Percentiles rank a stretch among this genome's conserved stretches.
Conservation (phyloP, 2,329 filamentous ascomycete species). For the Thermothelomyces thermophilus region DNA sequence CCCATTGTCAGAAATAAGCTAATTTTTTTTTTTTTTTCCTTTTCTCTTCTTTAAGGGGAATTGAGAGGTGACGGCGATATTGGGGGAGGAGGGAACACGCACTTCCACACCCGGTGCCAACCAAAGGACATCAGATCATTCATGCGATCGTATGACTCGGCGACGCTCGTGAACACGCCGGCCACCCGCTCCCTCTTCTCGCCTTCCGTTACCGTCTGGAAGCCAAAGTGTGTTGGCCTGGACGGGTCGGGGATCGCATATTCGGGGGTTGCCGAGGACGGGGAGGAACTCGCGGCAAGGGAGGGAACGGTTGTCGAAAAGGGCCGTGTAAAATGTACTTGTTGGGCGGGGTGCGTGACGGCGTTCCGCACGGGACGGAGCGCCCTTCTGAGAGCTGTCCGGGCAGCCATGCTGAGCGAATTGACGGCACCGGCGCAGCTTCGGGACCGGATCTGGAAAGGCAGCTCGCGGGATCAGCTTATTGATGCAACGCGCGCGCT, state of each 20-base stretch:
- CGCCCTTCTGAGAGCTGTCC: conserved; percentile 19
- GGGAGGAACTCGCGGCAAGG: conserved; percentile 4
- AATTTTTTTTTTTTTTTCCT: too few relatives aligned
- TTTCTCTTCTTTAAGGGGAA: too few relatives aligned
- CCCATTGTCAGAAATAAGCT: not conserved
- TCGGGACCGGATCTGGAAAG: conserved; percentile 6
- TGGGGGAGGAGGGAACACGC: conserved; percentile 25
- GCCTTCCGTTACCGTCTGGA: conserved; percentile 72
- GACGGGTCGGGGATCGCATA: conserved; percentile 22
- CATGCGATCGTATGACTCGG: conserved; percentile 93
- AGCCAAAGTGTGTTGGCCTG: conserved; percentile 77
- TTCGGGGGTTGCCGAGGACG: conserved; percentile 15
- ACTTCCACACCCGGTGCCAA: conserved; percentile 93
- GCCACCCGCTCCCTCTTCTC: conserved; percentile 70
- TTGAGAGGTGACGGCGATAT: not conserved
- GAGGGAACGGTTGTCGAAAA: conserved; percentile 13
- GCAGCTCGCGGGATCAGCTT: conserved; percentile 6
- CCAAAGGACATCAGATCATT: conserved; percentile 99
- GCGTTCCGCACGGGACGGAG: conserved; percentile 11
- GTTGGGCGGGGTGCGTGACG: conserved; percentile 1
- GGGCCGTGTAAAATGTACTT: conserved; percentile 9
- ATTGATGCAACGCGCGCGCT: conserved; percentile 4
- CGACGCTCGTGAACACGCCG: conserved; percentile 90
- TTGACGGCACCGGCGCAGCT: not conserved
- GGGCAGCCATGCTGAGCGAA: conserved; percentile 15